A percentile compares a stretch with the other conserved stretches of the same genome.
Conservation (phyloP, 768 basidiomycete species). For the Serendipita sp. region DNA sequence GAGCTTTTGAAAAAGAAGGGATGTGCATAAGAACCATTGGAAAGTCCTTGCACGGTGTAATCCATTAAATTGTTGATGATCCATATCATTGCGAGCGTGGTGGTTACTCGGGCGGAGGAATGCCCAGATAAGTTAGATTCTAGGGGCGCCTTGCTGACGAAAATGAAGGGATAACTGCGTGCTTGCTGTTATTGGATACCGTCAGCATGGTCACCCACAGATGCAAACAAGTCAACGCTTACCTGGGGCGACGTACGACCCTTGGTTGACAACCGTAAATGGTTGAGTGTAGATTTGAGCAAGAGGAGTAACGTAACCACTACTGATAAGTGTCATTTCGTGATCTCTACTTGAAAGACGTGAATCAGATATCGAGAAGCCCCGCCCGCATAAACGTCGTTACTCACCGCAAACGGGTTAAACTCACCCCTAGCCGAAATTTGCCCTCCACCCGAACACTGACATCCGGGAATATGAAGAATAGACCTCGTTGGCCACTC, state of each 20-base stretch:
- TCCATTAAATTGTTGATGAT: background rate
- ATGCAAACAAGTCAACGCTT: conserved; percentile 19
- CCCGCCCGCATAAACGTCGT: conserved; percentile 31
- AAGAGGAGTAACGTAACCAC: conserved; percentile 47
- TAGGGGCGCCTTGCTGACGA: conserved; percentile 35
- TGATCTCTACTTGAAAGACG: conserved; percentile 28
- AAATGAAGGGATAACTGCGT: conserved; percentile 44
- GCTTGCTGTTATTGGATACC: conserved; percentile 21
- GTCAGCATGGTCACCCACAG: background rate
- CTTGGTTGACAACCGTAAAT: conserved; percentile 64
- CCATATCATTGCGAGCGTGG: background rate
- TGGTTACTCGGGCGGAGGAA: no score
- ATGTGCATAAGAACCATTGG: conserved; percentile 9
- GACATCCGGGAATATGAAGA: conserved; percentile 83
- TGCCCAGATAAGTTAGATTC: background rate
- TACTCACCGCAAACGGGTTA: conserved; percentile 44
- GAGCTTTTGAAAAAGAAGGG: conserved; percentile 21
- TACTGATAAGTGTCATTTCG: conserved; percentile 33
- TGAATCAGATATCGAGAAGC: background rate
- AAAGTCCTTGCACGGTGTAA: background rate
- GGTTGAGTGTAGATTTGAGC: conserved; percentile 55
- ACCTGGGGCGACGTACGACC: conserved; percentile 69
- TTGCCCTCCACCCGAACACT: conserved; percentile 65
- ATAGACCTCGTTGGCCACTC: conserved; percentile 65
- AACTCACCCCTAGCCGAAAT: conserved; percentile 57